Conservation (phyloP, 805 yeast species). For the Yarrowia divulgata region DNA sequence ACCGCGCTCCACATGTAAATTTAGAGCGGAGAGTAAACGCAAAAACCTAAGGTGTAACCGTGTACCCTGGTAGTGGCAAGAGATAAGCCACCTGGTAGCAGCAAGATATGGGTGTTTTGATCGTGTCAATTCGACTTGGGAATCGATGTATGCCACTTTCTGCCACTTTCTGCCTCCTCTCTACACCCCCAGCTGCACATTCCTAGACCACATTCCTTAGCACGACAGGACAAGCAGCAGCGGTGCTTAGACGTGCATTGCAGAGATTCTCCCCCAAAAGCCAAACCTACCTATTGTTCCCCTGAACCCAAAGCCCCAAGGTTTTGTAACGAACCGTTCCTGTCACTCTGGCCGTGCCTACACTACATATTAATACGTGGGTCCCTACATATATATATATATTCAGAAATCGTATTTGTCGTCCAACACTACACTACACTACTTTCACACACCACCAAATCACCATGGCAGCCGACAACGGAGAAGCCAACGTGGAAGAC, state of each 20-base stretch:
- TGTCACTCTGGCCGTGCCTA: background rate
- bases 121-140: too few species aligned
- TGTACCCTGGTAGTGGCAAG: too few species aligned
- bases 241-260: slow-evolving; percentile 2
- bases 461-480: slow-evolving; percentile 35
- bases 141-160: too few species aligned
- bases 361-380: slow-evolving; percentile 5
- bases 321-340: background rate
- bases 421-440: too few species aligned
- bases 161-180: too few species aligned
- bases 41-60: too few species aligned
- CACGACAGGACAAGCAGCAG: slow-evolving; percentile 11
- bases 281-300: slow-evolving; percentile 19
- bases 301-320: slow-evolving; percentile 27
- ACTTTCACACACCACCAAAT: background rate
- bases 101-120: too few species aligned
- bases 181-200: slow-evolving; percentile 9
- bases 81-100: too few species aligned
- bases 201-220: slow-evolving; percentile 27
- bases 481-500: slow-evolving; percentile 13
- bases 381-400: background rate
- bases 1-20: background rate
- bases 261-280: background rate
- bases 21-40: too few species aligned
- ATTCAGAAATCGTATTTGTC: background rate